Conservation (phyloP, 495 filamentous ascomycete genomes). For the Penicillium herquei region DNA sequence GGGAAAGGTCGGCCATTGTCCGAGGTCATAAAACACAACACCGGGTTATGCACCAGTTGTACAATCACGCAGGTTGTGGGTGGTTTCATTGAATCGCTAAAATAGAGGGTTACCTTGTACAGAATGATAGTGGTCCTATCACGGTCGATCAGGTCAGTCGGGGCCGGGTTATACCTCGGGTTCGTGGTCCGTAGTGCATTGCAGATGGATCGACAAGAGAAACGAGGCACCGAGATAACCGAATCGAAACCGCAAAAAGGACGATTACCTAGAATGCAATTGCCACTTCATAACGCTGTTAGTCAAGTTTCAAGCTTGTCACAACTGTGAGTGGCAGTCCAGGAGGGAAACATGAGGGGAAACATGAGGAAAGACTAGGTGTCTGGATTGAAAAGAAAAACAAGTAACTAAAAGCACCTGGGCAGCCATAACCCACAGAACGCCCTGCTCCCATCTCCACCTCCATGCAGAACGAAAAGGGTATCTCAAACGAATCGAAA, state of each 20-base stretch:
- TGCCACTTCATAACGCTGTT: neutral
- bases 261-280: neutral
- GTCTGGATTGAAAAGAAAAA: no score
- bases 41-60: constrained; percentile 1
- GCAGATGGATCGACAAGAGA: neutral
- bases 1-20: constrained; percentile 10
- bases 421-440: neutral
- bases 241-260: constrained; percentile 2
- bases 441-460: neutral
- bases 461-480: constrained; percentile 7
- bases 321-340: neutral
- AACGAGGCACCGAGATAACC: neutral
- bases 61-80: neutral
- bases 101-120: constrained; percentile 9
- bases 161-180: neutral
- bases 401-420: no score
- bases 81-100: constrained; percentile 16
- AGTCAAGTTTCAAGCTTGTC: neutral
- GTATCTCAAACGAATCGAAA: constrained; percentile 17
- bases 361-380: neutral
- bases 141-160: neutral
- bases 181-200: neutral
- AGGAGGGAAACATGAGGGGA: no score
- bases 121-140: neutral
- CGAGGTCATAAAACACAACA: neutral